A percentile compares a stretch with the other conserved stretches of the same genome.
Conservation (phyloP, 2,329 filamentous ascomycete species). For the Claviceps citrina region DNA sequence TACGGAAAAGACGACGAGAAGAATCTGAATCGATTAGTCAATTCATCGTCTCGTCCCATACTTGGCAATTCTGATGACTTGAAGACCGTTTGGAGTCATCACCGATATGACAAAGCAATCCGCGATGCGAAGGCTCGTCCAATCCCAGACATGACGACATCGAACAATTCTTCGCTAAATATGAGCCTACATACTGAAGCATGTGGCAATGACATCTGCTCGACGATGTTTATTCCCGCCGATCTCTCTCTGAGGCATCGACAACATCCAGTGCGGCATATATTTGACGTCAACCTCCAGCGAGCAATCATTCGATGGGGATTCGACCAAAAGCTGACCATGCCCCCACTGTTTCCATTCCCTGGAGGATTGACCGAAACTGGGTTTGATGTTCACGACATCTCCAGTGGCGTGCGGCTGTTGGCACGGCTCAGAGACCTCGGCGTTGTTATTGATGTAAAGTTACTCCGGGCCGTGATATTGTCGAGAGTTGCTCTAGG, state of each 20-base stretch:
- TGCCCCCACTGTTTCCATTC: conserved; percentile 8
- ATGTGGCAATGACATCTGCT: not conserved
- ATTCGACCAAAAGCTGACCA: conserved; percentile 24
- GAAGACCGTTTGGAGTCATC: not conserved
- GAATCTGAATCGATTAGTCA: not conserved
- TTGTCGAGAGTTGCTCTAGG: conserved; percentile 17
- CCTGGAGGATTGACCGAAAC: conserved; percentile 5
- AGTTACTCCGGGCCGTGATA: conserved; percentile 16
- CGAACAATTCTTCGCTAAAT: not conserved
- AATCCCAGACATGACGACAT: not conserved
- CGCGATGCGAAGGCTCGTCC: no score
- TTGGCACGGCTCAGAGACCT: conserved; percentile 19
- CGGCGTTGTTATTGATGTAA: conserved; percentile 20
- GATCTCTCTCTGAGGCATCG: conserved; percentile 27
- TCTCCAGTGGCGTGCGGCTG: conserved; percentile 23
- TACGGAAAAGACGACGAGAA: not conserved
- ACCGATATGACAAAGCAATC: not conserved
- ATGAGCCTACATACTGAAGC: not conserved
- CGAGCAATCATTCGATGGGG: conserved; percentile 28
- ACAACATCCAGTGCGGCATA: conserved; percentile 30
- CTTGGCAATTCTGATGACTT: not conserved
- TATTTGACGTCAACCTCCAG: conserved; percentile 29
- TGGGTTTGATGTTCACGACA: conserved; percentile 14
- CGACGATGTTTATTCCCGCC: conserved; percentile 15
- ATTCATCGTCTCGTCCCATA: not conserved